Conservation (phyloP, 768 basidiomycete genomes). For the Leccinum truebloodii region DNA sequence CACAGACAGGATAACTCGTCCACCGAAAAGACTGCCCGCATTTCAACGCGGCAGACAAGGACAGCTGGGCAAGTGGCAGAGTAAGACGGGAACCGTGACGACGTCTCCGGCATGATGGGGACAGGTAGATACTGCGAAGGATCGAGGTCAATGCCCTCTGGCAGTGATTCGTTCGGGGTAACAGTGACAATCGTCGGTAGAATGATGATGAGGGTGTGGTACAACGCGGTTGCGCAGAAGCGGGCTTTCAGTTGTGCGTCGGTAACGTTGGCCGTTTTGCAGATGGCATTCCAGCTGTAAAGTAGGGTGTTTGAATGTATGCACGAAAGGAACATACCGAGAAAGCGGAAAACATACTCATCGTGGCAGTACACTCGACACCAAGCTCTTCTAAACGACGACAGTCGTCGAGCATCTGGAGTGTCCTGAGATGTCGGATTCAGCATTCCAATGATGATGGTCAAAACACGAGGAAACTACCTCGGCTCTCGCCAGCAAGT, state of each 20-base stretch:
- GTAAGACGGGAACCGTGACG: slow-evolving; percentile 73
- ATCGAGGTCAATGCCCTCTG: slow-evolving; percentile 51
- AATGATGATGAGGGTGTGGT: slow-evolving; percentile 57
- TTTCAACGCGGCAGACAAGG: slow-evolving; percentile 73
- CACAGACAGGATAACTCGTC: slow-evolving; percentile 43
- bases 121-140: slow-evolving; percentile 60
- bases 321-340: neutral
- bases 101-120: slow-evolving; percentile 60
- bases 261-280: slow-evolving; percentile 70
- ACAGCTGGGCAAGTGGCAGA: slow-evolving; percentile 66
- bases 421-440: slow-evolving; percentile 47
- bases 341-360: slow-evolving; percentile 57
- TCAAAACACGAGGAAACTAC: slow-evolving; percentile 36
- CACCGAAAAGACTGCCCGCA: slow-evolving; percentile 90
- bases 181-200: slow-evolving; percentile 35
- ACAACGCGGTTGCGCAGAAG: slow-evolving; percentile 75
- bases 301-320: slow-evolving; percentile 1
- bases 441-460: neutral
- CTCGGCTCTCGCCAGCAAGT: slow-evolving; percentile 57
- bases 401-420: slow-evolving; percentile 66
- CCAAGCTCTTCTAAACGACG: slow-evolving; percentile 81
- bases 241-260: slow-evolving; percentile 75
- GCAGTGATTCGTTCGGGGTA: slow-evolving; percentile 33
- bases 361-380: slow-evolving; percentile 86
- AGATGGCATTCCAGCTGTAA: slow-evolving; percentile 74